phyloP scores from a whole-genome alignment of 257 asterid species.

The Capsicum pubescens region DNA sequence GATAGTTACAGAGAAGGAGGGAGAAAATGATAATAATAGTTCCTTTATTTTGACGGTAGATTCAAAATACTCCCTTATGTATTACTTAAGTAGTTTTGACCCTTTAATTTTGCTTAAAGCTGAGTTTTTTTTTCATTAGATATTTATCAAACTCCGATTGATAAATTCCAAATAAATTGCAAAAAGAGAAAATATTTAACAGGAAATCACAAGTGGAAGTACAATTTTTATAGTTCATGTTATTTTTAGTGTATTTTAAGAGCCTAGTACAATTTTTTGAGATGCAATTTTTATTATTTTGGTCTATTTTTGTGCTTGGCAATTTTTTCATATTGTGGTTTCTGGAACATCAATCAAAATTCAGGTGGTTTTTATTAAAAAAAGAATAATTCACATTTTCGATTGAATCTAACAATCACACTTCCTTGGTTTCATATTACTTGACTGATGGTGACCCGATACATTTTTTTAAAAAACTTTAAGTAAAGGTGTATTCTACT shows the following conservation, averaged over 20 bases:
- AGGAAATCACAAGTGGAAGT: no score
- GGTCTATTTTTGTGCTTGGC: fast-evolving
- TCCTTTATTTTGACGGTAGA: not conserved
- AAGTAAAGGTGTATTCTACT: no score
- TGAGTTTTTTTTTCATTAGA: fast-evolving
- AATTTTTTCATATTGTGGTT: not conserved
- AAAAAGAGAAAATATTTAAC: no score
- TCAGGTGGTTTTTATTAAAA: not conserved
- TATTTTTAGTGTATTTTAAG: not conserved
- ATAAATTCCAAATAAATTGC: no score
- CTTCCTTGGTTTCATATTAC: no score
- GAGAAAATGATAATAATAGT: not conserved
- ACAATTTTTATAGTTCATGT: not conserved
- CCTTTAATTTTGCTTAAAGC: not conserved
- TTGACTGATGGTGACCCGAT: no score
- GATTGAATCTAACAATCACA: no score
- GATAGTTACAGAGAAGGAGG: not conserved
- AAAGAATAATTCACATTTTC: not conserved
- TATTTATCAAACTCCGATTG: not conserved
- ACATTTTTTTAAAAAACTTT: no score
- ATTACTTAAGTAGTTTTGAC: not conserved
- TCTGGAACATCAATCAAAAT: not conserved
- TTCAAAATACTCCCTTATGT: not conserved
- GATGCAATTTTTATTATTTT: not conserved
- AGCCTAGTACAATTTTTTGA: not conserved